Percentiles rank a stretch among this genome's conserved stretches.
Conservation (phyloP, 2,329 filamentous ascomycete genomes). For the Elsinoe perseae region DNA sequence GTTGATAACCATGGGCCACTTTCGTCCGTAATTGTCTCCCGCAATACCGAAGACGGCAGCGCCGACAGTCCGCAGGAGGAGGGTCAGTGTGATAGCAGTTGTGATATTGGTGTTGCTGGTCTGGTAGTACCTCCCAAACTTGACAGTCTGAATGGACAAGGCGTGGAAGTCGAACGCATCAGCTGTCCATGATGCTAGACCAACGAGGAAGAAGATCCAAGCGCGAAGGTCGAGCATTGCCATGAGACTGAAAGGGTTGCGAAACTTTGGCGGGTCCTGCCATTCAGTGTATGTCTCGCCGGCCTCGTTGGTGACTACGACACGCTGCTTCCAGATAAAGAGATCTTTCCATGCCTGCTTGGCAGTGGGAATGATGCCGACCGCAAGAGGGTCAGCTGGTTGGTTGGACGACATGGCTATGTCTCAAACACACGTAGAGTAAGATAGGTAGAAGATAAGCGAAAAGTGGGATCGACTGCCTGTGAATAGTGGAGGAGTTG, state of each 20-base stretch:
- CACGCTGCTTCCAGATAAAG: conserved; percentile 67
- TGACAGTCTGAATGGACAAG: conserved; percentile 67
- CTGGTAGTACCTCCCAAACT: conserved; percentile 54
- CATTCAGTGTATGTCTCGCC: conserved; percentile 62
- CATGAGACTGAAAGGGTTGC: conserved; percentile 64
- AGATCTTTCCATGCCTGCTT: conserved; percentile 58
- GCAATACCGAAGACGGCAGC: conserved; percentile 69
- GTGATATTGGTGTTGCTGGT: conserved; percentile 61
- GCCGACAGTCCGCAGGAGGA: conserved; percentile 66
- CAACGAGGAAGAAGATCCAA: conserved; percentile 69
- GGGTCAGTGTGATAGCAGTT: conserved; percentile 66
- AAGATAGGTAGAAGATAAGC: neutral
- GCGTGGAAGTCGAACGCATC: conserved; percentile 82
- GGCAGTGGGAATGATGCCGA: conserved; percentile 56
- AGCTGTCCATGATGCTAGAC: conserved; percentile 67
- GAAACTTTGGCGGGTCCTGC: conserved; percentile 57
- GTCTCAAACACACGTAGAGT: too few species aligned
- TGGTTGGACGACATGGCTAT: conserved; percentile 31
- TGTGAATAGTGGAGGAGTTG: neutral
- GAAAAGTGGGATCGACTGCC: neutral
- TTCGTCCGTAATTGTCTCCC: conserved; percentile 71
- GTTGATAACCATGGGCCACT: conserved; percentile 74
- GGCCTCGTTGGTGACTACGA: conserved; percentile 56
- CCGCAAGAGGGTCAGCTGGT: conserved; percentile 59
- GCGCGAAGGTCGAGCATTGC: conserved; percentile 55